Base-by-base conservation (phyloP, 768 basidiomycete genomes). In the Pisolithus albus region DNA sequence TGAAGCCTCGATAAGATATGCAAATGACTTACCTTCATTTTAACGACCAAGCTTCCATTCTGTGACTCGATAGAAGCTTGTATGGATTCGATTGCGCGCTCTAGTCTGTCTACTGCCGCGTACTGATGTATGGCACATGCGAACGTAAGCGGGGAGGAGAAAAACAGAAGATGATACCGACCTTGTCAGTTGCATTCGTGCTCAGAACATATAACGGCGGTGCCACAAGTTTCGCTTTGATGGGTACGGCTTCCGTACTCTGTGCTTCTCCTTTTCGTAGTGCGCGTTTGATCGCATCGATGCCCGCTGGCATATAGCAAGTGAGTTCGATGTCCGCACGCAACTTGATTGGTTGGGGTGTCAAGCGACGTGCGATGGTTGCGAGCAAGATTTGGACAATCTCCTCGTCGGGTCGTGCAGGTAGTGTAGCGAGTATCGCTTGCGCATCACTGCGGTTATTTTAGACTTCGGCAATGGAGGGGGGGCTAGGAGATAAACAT, bases 301-400 rank as follows among this genome's bases (percentile, higher is more conserved):
- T 97, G 8, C 96, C 95, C 6, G 89, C 82, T 32, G 92, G 93
- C 1, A 87, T 86, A 68, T 96, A 99, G 69, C 95, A 98, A 38
- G 93, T 96, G 42, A 99, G 72, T 71, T 98, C 93, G 61, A 99
- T 89, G 70, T 99, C 96, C 4, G 96, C 93, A 59, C 96, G 91
- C 38, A 99, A 81, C 73, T 97, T 99, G 77, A 99, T 94, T 5
- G 96, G 93, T 68, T 99, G 96, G 1, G 96, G 96, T 0, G 96
- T 99, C 37, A 98, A 76, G 11, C 96, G 86, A 41, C 93, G 86
- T 7, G 94, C 93, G 63, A 99, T 96, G 19, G 92, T 95, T 50
- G 78, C 69, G 55, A 79, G 80, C 18, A 97, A 79, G 40, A 88
- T 75, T 4, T 75, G 68, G 28, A 82, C 72, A 1, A 84, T 85